Evolutionary conservation across 1,284 basidiomycete species (phyloP).

Genomic region (Ceratobasidium sp.): DNA sequence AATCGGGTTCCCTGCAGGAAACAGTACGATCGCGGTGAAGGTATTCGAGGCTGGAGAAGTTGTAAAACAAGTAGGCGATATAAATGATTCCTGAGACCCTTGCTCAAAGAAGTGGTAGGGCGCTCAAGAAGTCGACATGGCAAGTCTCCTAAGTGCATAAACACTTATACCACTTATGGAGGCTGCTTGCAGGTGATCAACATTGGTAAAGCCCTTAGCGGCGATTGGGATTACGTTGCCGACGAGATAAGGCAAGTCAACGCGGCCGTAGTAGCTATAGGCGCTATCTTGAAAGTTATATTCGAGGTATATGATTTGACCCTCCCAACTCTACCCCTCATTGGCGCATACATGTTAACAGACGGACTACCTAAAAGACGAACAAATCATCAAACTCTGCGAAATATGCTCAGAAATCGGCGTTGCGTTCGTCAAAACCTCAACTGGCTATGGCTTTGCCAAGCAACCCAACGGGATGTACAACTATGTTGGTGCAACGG

Average conservation of each 20-base stretch:
- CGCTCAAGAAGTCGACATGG: constrained; percentile 46
- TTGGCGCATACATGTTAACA: too few relatives aligned
- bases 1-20: constrained; percentile 45
- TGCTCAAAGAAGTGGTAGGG: constrained; percentile 11
- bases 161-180: neutral
- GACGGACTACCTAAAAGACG: constrained; percentile 44
- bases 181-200: constrained; percentile 39
- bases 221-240: constrained; percentile 44
- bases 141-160: constrained; percentile 1
- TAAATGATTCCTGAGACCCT: neutral
- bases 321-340: too few relatives aligned
- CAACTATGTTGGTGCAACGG: constrained; percentile 43
- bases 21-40: constrained; percentile 42
- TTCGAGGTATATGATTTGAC: constrained; percentile 42
- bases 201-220: constrained; percentile 44
- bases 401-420: constrained; percentile 43
- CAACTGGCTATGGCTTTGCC: constrained; percentile 45
- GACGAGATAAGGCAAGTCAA: constrained; percentile 45
- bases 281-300: constrained; percentile 45
- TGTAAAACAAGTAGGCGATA: constrained; percentile 18
- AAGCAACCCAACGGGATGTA: constrained; percentile 43
- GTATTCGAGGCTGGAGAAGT: constrained; percentile 40
- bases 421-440: constrained; percentile 45
- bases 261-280: constrained; percentile 41
- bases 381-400: constrained; percentile 44